Percentiles rank a stretch among this genome's conserved stretches.
These are phyloP conservation scores for Colletotrichum sojae DNA, from an alignment of 2,329 filamentous ascomycete species.

Conservation along the genomic window DNA sequence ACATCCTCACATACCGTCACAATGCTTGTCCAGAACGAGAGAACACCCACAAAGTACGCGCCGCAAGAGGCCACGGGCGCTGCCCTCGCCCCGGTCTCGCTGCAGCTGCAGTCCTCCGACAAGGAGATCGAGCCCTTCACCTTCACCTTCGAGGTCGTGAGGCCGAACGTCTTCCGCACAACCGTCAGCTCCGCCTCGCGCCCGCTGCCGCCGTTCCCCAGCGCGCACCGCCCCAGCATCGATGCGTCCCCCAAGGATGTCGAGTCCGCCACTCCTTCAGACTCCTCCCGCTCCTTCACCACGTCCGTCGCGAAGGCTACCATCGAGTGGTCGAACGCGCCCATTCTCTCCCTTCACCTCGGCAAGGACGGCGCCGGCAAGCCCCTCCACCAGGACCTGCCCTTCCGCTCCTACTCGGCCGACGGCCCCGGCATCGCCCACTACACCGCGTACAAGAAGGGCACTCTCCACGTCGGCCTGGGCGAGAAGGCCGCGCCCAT, in stretches of 20 bases:
- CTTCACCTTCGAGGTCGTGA: slow-evolving; percentile 75
- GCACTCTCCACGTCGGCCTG: slow-evolving; percentile 77
- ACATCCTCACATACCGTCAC: not conserved
- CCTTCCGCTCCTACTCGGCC: slow-evolving; percentile 75
- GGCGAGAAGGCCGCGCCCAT: slow-evolving; percentile 82
- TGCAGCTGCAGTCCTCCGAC: slow-evolving; percentile 32
- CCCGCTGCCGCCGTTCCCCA: slow-evolving; percentile 76
- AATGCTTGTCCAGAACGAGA: slow-evolving; percentile 39
- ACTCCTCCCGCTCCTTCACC: slow-evolving; percentile 47
- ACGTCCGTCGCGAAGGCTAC: slow-evolving; percentile 58
- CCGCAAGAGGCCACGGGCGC: slow-evolving; percentile 23
- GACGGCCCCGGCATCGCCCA: slow-evolving; percentile 75
- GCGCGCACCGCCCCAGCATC: slow-evolving; percentile 59
- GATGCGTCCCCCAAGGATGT: slow-evolving; percentile 21
- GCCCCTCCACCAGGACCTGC: slow-evolving; percentile 73
- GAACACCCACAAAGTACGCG: slow-evolving; percentile 27
- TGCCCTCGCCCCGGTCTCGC: slow-evolving; percentile 6
- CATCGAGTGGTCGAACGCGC: slow-evolving; percentile 71
- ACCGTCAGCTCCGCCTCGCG: slow-evolving; percentile 75
- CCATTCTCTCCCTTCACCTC: slow-evolving; percentile 66
- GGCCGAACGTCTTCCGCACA: slow-evolving; percentile 76
- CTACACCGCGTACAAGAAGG: slow-evolving; percentile 73
- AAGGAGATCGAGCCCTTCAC: slow-evolving; percentile 55
- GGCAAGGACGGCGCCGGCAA: slow-evolving; percentile 62
- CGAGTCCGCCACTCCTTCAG: slow-evolving; percentile 49